Evolutionary conservation across 495 filamentous ascomycete species (phyloP), one percentile per base, ranked within the genome.

Genomic region (Cercophora sp.): DNA sequence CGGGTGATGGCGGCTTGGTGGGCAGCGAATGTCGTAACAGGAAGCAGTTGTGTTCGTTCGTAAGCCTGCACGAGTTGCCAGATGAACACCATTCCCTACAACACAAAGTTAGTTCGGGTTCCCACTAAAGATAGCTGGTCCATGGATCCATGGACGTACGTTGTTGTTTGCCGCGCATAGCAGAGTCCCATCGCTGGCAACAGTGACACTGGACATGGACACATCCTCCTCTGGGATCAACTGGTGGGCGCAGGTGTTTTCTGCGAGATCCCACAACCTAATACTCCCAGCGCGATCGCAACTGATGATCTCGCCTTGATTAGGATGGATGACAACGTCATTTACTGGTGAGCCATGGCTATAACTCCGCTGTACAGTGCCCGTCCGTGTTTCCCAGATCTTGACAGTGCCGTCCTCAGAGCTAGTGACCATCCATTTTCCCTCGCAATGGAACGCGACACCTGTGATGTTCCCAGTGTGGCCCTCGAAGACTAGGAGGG

Each of bases 391-490:
- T 67, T 98, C 94, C 93, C 93, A 98, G 39, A 98, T 95, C 76
- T 96, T 97, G 56, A 98, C 92, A 6, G 91, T 95, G 42, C 91
- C 88, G 61, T 98, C 93, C 66, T 98, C 93, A 31, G 89, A 94
- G 70, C 88, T 93, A 3, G 93, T 98, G n/a, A 96, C 92, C 91
- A 98, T 96, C 93, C 93, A 98, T 71, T 97, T 97, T 9, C 91
- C 91, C 66, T 98, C 93, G 61, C 91, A 96, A 68, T 98, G 93
- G 64, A 97, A 98, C 20, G 91, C 93, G 22, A 98, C 86, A 3
- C 94, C 93, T 0, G 93, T 98, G 65, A 98, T 83, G 59, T 98
- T 98, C 57, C 83, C 86, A 13, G 89, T 94, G 67, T 98, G 93
- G 42, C 93, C 93, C 53, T 96, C 91, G 62, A 98, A 97, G 31